A percentile compares a stretch with the other conserved stretches of the same genome.
These are phyloP conservation scores for Phytophthora kernoviae DNA, from an alignment of 352 stramenopile genomes.

Conservation along the genomic window DNA sequence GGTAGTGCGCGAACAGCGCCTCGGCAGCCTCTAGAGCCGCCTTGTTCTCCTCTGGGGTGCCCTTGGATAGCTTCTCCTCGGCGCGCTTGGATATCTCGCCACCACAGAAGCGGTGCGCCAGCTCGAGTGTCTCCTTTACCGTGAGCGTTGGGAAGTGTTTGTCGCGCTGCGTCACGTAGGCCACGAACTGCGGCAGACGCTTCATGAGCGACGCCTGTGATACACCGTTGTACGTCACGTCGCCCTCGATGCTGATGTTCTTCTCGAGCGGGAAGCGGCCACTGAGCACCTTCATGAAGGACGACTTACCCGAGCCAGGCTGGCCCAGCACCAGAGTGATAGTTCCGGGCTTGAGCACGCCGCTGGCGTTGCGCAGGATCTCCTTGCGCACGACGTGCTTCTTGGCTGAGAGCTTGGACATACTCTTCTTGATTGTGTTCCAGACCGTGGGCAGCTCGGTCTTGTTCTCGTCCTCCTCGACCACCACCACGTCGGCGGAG, in stretches of 20 bases:
- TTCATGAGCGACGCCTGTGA: background rate
- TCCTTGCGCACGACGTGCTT: constrained; percentile 4
- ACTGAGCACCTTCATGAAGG: constrained; percentile 3
- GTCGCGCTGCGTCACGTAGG: constrained; percentile 4
- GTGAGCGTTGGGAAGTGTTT: constrained; percentile 3
- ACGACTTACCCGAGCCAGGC: constrained; percentile 1
- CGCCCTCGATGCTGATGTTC: constrained; percentile 1
- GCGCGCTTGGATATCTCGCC: constrained; percentile 1
- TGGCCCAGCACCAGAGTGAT: constrained; percentile 2
- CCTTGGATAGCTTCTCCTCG: constrained; percentile 3
- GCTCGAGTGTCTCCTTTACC: constrained; percentile 1
- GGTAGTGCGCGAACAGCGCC: constrained; percentile 3
- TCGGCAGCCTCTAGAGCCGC: background rate
- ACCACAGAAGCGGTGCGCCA: constrained; percentile 3
- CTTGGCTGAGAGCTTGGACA: constrained; percentile 2
- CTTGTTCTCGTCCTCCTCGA: constrained; percentile 13
- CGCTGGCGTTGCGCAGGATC: constrained; percentile 5
- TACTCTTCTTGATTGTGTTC: constrained; percentile 36
- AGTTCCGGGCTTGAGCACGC: constrained; percentile 1
- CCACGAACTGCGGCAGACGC: constrained; percentile 3
- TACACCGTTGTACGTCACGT: constrained; percentile 2
- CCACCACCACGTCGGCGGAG: constrained; percentile 23
- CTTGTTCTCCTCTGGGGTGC: constrained; percentile 1
- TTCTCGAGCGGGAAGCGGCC: constrained; percentile 4
- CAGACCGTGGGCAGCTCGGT: constrained; percentile 39